Percentiles rank a stretch among this genome's conserved stretches.
phyloP scores from a whole-genome alignment of 2,329 filamentous ascomycete genomes.

The Diaporthe vaccinii region DNA sequence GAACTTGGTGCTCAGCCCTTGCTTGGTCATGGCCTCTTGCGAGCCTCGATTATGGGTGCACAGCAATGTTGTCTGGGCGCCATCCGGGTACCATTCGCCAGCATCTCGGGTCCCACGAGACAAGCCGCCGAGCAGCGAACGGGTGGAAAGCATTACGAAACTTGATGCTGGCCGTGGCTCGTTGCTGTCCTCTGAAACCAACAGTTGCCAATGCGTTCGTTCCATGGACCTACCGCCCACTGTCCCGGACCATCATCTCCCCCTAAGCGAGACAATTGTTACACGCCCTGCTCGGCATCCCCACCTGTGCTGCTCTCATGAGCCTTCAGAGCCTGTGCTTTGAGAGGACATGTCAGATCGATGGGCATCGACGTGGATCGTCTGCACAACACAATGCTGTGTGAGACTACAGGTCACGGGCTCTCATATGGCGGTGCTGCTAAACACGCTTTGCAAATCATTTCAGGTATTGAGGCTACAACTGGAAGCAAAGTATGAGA shows the following conservation, averaged over 20 bases:
- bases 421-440: background rate
- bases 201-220: background rate
- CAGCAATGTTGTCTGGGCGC: slow-evolving; percentile 2
- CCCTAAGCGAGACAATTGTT: slow-evolving; percentile 24
- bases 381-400: slow-evolving; percentile 18
- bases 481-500: background rate
- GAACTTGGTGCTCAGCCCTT: background rate
- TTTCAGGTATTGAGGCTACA: background rate
- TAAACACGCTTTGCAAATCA: background rate
- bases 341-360: background rate
- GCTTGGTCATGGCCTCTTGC: background rate
- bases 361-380: background rate
- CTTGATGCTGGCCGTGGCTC: background rate
- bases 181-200: background rate
- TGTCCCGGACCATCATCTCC: slow-evolving; percentile 12
- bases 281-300: slow-evolving; percentile 7
- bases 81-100: background rate
- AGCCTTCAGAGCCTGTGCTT: background rate
- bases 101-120: slow-evolving; percentile 17
- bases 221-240: background rate
- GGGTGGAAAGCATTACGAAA: background rate
- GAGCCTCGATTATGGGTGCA: background rate
- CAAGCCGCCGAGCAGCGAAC: slow-evolving; percentile 19
- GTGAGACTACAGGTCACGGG: background rate
- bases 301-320: background rate